These are phyloP conservation scores for Hypoxylon trugodes DNA, from an alignment of 495 filamentous ascomycete genomes.

Conservation along the genomic window DNA sequence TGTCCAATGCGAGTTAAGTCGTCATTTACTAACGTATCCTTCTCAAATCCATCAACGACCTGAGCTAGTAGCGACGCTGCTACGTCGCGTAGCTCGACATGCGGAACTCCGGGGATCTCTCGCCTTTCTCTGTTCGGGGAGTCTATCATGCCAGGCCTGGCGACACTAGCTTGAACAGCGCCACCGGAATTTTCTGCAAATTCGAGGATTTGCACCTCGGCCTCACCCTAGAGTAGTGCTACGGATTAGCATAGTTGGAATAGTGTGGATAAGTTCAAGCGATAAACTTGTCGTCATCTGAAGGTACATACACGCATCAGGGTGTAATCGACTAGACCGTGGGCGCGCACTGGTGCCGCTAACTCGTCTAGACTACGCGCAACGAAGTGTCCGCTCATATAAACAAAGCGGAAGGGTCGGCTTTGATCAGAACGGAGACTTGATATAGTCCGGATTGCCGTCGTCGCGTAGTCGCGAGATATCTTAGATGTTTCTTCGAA, in stretches of 20 bases:
- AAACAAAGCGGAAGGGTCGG: conserved; percentile 53
- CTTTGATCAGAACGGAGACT: conserved; percentile 11
- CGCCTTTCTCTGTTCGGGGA: conserved; percentile 17
- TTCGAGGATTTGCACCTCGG: conserved; percentile 53
- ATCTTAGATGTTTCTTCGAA: conserved; percentile 52
- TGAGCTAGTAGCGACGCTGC: conserved; percentile 56
- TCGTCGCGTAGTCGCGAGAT: conserved; percentile 53
- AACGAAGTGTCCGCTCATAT: not conserved
- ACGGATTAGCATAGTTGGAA: not conserved
- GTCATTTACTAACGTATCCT: conserved; percentile 55
- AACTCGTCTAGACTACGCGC: too few relatives aligned
- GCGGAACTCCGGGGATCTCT: conserved; percentile 41
- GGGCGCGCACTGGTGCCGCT: conserved; percentile 10
- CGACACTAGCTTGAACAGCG: conserved; percentile 48
- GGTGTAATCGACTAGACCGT: conserved; percentile 44
- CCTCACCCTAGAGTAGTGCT: conserved; percentile 48
- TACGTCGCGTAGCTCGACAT: conserved; percentile 49
- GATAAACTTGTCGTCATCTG: too few relatives aligned
- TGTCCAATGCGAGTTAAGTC: conserved; percentile 56
- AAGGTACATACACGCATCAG: conserved; percentile 50
- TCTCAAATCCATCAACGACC: conserved; percentile 55
- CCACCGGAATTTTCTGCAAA: conserved; percentile 43
- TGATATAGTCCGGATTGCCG: conserved; percentile 51
- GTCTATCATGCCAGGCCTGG: conserved; percentile 54
- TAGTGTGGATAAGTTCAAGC: not conserved